Conservation (phyloP, 2,329 filamentous ascomycete species). For the Pseudogymnoascus sp. region DNA sequence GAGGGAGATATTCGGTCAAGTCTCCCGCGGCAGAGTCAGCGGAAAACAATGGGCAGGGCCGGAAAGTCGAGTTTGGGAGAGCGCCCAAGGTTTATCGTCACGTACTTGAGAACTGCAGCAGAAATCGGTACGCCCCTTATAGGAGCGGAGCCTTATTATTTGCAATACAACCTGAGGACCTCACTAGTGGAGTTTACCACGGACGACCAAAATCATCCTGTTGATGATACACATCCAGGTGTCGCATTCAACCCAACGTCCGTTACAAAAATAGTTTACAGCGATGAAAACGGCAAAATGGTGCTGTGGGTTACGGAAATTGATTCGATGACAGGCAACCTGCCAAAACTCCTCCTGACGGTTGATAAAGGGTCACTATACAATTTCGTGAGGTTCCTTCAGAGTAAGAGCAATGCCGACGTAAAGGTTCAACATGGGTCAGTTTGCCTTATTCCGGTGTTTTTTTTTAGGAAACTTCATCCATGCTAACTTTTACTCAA, state of each 20-base stretch:
- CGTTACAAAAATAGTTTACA: background rate
- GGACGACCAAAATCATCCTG: background rate
- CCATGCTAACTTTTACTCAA: background rate
- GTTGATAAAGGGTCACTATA: background rate
- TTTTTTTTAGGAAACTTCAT: background rate
- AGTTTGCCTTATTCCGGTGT: background rate
- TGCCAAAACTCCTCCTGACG: background rate
- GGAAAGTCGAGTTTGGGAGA: background rate
- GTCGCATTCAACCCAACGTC: background rate
- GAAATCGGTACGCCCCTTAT: rapidly evolving
- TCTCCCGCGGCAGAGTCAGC: background rate
- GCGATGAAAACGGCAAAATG: background rate
- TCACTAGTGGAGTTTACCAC: background rate
- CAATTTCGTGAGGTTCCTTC: background rate
- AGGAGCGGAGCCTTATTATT: background rate
- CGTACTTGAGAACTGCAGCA: background rate
- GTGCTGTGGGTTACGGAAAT: background rate
- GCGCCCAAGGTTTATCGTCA: background rate
- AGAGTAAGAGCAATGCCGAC: background rate
- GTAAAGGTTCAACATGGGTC: background rate
- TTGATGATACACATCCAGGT: background rate
- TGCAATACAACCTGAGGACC: background rate
- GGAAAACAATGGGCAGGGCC: background rate
- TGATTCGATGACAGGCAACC: background rate
- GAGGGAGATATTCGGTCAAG: background rate